A percentile compares a stretch with the other conserved stretches of the same genome.
These are phyloP conservation scores for Cyanodermella asteris DNA, from an alignment of 2,329 filamentous ascomycete genomes.

Conservation along the genomic window DNA sequence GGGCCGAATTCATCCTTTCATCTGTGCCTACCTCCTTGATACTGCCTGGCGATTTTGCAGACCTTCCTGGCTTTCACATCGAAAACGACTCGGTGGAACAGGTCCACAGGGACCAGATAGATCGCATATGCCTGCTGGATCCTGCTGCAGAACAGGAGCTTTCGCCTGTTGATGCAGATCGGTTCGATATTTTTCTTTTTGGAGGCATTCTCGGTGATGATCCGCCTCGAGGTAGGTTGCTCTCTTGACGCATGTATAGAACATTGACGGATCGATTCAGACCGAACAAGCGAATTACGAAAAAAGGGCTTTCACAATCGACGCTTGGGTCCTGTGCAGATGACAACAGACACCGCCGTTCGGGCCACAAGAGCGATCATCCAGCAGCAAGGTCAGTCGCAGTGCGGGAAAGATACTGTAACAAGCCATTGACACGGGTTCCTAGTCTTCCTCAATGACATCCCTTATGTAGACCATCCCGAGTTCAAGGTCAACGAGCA, in stretches of 20 bases:
- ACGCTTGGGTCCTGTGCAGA: slow-evolving; percentile 75
- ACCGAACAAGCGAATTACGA: slow-evolving; percentile 84
- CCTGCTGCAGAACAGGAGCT: slow-evolving; percentile 65
- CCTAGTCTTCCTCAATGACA: slow-evolving; percentile 51
- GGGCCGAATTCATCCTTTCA: slow-evolving; percentile 56
- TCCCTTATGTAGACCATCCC: slow-evolving; percentile 69
- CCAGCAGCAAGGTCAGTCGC: slow-evolving; percentile 49
- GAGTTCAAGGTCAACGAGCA: slow-evolving; percentile 78
- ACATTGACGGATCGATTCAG: slow-evolving; percentile 26
- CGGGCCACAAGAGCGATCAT: slow-evolving; percentile 78
- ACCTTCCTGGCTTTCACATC: slow-evolving; percentile 33
- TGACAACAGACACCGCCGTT: slow-evolving; percentile 96
- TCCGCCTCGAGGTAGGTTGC: slow-evolving; percentile 5
- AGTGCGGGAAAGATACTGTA: neutral
- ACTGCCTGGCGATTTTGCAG: slow-evolving; percentile 36
- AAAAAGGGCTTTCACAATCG: slow-evolving; percentile 83
- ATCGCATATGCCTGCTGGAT: slow-evolving; percentile 70
- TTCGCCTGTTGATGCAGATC: slow-evolving; percentile 56
- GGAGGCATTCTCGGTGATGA: slow-evolving; percentile 72
- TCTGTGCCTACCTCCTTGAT: slow-evolving; percentile 50
- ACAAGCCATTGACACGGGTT: neutral
- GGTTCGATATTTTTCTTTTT: slow-evolving; percentile 83
- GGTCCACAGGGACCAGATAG: slow-evolving; percentile 50
- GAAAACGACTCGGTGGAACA: slow-evolving; percentile 64
- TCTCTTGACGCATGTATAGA: slow-evolving; percentile 4